Evolutionary conservation across 768 basidiomycete genomes (phyloP).

Genomic region (Pleurotus cornucopiae): DNA sequence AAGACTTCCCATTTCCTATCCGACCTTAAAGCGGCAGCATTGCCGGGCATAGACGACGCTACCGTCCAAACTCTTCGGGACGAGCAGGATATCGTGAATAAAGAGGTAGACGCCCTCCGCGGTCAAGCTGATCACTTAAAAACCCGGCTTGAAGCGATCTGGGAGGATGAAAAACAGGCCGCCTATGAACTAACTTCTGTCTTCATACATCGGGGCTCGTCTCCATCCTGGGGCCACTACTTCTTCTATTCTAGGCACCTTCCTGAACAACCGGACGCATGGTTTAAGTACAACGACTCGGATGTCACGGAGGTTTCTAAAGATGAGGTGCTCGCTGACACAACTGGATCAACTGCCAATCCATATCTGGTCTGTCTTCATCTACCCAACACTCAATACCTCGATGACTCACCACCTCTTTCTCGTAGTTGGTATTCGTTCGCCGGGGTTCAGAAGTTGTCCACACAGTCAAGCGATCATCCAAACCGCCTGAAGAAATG

Average conservation of each 20-base stretch:
- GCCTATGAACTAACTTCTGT: conserved; percentile 92
- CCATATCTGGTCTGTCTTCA: conserved; percentile 69
- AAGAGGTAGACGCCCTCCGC: conserved; percentile 56
- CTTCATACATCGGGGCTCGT: conserved; percentile 90
- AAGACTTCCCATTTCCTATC: conserved; percentile 55
- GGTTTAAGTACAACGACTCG: conserved; percentile 98
- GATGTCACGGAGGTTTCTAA: conserved; percentile 73
- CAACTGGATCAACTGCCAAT: conserved; percentile 87
- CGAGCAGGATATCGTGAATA: conserved; percentile 49
- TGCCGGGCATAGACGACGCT: conserved; percentile 59
- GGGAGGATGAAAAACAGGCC: conserved; percentile 61
- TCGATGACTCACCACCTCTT: not conserved
- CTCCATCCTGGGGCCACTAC: conserved; percentile 88
- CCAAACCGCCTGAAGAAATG: conserved; percentile 25
- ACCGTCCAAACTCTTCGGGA: conserved; percentile 44
- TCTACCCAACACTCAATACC: not conserved
- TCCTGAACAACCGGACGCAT: conserved; percentile 73
- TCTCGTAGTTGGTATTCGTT: conserved; percentile 72
- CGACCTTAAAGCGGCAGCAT: conserved; percentile 33
- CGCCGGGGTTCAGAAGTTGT: conserved; percentile 76
- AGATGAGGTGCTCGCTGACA: conserved; percentile 83
- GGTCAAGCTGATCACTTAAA: conserved; percentile 51
- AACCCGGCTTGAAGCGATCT: conserved; percentile 65
- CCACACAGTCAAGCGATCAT: conserved; percentile 72
- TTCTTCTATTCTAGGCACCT: conserved; percentile 93